Conservation (phyloP, 805 yeast species). For the Brettanomyces naardenensis region DNA sequence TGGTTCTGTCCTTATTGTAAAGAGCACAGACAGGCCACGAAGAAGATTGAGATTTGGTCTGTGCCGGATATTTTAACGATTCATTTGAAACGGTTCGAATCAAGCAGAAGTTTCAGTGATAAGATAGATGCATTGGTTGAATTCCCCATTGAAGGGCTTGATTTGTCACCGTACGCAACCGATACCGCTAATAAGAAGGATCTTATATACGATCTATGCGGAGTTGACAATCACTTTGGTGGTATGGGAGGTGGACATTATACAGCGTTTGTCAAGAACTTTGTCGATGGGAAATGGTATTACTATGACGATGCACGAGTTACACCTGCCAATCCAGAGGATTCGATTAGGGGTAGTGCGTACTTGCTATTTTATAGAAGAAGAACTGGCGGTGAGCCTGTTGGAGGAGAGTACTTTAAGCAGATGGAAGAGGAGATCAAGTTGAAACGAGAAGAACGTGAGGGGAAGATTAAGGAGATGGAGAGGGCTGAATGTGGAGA, state of each 20-base stretch:
- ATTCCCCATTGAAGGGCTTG: constrained; percentile 80
- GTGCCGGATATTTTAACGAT: constrained; percentile 86
- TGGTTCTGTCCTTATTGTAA: constrained; percentile 93
- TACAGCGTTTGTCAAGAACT: constrained; percentile 81
- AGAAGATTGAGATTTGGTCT: constrained; percentile 87
- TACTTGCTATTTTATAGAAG: constrained; percentile 79
- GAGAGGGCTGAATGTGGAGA: not conserved
- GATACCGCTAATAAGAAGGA: constrained; percentile 27
- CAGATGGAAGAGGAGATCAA: constrained; percentile 34
- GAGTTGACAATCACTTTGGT: constrained; percentile 93
- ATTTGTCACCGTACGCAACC: constrained; percentile 53
- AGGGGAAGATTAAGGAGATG: constrained; percentile 3
- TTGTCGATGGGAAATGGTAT: constrained; percentile 74
- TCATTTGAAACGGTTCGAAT: constrained; percentile 85
- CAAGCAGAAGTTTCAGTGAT: constrained; percentile 77
- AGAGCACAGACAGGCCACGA: constrained; percentile 85
- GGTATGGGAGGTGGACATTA: constrained; percentile 98
- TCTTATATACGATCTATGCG: constrained; percentile 73
- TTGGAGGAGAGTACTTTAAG: constrained; percentile 43
- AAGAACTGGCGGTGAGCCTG: constrained; percentile 24
- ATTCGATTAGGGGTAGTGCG: constrained; percentile 69
- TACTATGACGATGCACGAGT: constrained; percentile 85
- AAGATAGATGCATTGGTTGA: constrained; percentile 80
- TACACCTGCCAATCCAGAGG: constrained; percentile 46
- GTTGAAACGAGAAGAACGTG: constrained; percentile 10